Evolutionary conservation across 2,329 filamentous ascomycete genomes (phyloP), one percentile per base, ranked within the genome.

Genomic region (Epichloe aotearoae): DNA sequence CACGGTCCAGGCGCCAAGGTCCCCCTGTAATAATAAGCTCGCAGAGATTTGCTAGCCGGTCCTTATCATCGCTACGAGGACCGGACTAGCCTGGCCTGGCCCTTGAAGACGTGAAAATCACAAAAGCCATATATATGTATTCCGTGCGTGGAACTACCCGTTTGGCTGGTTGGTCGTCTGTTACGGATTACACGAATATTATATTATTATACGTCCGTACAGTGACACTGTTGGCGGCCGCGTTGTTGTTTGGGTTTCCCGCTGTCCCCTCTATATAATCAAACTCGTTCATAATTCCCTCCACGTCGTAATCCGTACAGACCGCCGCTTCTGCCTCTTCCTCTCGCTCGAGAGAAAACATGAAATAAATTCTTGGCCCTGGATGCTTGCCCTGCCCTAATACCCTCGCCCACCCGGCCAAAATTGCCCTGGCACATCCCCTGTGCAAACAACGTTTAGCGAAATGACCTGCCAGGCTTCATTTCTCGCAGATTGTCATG

Each of bases 361-460:
- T 10, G 8, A 10, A 30, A 30, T 30, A 30, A 30, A 30, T 30
- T 30, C 26, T 30, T 11, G 8, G 20, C 19, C 19, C 20, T 26
- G 12, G 19, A 14, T 44, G 12, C 23, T 34, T 44, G 42, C 23
- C 42, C 42, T 44, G 6, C 42, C 33, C 44, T 46, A 6, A 23
- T 23, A 8, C 17, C 19, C 43, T 20, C 15, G 43, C 34, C 23
- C 44, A 14, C 14, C 26, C n/a, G 8, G 26, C 42, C 30, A 19
- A 20, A 17, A 19, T 1, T 23, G 40, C 42, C 42, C 42, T 34
- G 42, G 23, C 42, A 44, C 38, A 4, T 36, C 57, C 53, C 40
- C 57, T 58, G 60, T 61, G 56, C 59, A 64, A 58, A 59, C 60
- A 53, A 53, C 55, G 55, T 56, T 59, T 60, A 66, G 64, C 64